Base-by-base conservation (phyloP, 2,329 filamentous ascomycete genomes). In the Alternaria sp. region DNA sequence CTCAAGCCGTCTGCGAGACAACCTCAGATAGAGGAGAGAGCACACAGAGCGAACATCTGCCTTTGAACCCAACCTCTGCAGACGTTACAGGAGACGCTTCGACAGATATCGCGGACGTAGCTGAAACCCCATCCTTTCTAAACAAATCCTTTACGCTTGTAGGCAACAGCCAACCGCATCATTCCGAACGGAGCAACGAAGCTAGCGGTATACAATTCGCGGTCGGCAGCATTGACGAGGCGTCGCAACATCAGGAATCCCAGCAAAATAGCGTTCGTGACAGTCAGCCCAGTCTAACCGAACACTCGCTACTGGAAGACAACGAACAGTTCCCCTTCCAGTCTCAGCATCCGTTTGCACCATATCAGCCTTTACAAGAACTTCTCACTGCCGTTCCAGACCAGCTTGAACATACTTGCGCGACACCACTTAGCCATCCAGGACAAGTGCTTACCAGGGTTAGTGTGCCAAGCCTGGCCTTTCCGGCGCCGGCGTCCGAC, bases 281-380 rank as follows among this genome's bases (percentile, higher is more conserved):
- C 20, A 57, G 53, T 41, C 53, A 59, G 42, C 39, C 55, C 51
- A 57, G 53, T 58, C 32, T 59, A 41, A 59, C 32, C 32, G 63
- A 69, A n/a, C 54, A 56, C 39, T 60, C 58, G 43, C 47, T 42
- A 24, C 28, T 28, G 14, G 61, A 68, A 11, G 46, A 26, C 46
- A 57, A 55, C 53, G 63, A 36, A 6, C 68, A 66, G 16, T 64
- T 61, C 22, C 60, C 62, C 9, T 63, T 59, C 7, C 62, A 58
- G 46, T 65, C 57, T 11, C 65, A 66, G 47, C 39, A 57, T 18
- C 63, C 55, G 20, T 51, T 30, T 26, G 56, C 28, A 20, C 34
- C 56, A 26, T 42, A 20, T 3, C 18, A 48, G 16, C 41, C 26
- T 44, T 30, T 30, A 39, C 16, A 32, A 22, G 30, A 36, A 44